Base-by-base conservation (phyloP, 2,329 filamentous ascomycete species). In the Keithomyces neogunnii region DNA sequence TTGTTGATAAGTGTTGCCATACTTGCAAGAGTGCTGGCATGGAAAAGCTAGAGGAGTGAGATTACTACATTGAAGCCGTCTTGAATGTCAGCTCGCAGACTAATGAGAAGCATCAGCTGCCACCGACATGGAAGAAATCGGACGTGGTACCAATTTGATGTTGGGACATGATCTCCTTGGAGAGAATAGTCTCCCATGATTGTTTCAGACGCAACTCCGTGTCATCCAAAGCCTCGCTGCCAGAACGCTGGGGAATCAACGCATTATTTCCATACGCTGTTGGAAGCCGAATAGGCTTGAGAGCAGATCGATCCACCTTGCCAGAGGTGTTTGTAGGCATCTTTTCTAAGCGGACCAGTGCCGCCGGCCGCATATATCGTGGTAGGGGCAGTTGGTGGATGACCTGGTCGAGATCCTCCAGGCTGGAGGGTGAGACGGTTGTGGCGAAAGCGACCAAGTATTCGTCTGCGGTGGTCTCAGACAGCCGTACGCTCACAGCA, bases 231-330 rank as follows among this genome's bases (percentile, higher is more conserved):
- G 19, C 28, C 5, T 39, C 36, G 36, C 8, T 13, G n/a, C 36
- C 36, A 10, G 39, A 42, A 29, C 36, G 6, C 39, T 3, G 39
- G 28, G 26, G n/a, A 5, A 7, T n/a, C 5, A 19, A 6, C 30
- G 40, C 40, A 3, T 9, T 29, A 9, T 3, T 4, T 10, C 10
- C 3, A 28, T 19, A 6, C 3, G 40, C 30, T 9, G 29, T 32
- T 38, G 19, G 62, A 60, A 1, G 67, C 49, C 2, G 61, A 55
- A 4, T 69, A 43, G 3, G 31, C 45, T 55, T 42, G 26, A 68
- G 32, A 2, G 62, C 60, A 0, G 51, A 51, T 2, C 67, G 53
- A 48, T 73, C 68, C 9, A 50, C 28, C 26, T 54, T 54, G n/a
- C 44, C 43, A n/a, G 48, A 39, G 2, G 45, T 3, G 3, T 30